Evolutionary conservation across 768 basidiomycete species (phyloP).

Genomic region (Kwoniella bestiolae): DNA sequence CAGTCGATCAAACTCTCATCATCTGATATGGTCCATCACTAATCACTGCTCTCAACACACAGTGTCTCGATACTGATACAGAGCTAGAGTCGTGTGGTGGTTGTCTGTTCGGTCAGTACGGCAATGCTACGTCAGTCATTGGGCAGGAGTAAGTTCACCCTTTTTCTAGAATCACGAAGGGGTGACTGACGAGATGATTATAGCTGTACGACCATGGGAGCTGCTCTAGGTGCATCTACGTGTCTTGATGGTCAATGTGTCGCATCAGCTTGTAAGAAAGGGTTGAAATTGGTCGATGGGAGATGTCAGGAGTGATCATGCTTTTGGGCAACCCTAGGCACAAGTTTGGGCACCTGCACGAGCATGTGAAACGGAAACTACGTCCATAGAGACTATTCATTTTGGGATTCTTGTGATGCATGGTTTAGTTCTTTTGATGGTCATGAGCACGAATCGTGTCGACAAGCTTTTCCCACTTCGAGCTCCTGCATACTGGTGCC

Average conservation of each 20-base stretch:
- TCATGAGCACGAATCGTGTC: no score
- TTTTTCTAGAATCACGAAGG: neutral
- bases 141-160: constrained; percentile 10
- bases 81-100: constrained; percentile 20
- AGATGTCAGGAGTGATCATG: neutral
- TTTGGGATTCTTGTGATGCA: no score
- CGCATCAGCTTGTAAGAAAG: constrained; percentile 13
- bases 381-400: no score
- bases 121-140: neutral
- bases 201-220: constrained; percentile 18
- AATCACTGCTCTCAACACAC: neutral
- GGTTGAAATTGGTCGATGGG: constrained; percentile 6
- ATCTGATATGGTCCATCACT: neutral
- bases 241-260: constrained; percentile 21
- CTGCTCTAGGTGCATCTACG: constrained; percentile 9
- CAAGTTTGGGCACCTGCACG: no score
- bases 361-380: no score
- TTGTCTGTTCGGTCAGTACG: constrained; percentile 9
- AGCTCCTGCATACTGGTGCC: no score
- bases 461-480: no score
- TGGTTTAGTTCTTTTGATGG: no score
- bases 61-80: constrained; percentile 9
- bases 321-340: no score
- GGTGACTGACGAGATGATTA: neutral
- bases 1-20: no score